Evolutionary conservation across 257 asterid species (phyloP).

Genomic region (Petunia axillaris): DNA sequence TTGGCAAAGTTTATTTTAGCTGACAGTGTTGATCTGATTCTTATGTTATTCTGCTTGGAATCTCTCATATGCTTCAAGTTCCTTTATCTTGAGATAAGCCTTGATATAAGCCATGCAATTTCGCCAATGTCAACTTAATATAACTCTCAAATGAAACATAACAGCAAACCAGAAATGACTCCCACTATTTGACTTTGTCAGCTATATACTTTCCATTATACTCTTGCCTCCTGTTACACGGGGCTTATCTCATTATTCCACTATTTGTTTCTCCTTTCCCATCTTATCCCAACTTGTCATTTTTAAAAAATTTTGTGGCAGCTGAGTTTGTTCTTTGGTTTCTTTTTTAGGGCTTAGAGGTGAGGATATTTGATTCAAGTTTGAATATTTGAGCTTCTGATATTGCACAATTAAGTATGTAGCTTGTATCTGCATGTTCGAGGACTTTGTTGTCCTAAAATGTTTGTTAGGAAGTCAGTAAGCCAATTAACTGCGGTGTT

Average conservation of each 20-base stretch:
- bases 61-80: not conserved
- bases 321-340: not conserved
- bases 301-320: not conserved
- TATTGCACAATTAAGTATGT: not conserved
- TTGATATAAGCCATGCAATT: not conserved
- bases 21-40: not conserved
- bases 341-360: not conserved
- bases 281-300: constrained; percentile 2
- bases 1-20: not conserved
- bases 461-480: not conserved
- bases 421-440: not conserved
- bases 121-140: not conserved
- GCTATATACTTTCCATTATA: not conserved
- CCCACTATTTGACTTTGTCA: not conserved
- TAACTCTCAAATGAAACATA: not conserved
- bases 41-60: constrained; percentile 11
- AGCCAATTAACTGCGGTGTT: not conserved
- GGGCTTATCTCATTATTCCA: not conserved
- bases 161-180: not conserved
- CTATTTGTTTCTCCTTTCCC: not conserved
- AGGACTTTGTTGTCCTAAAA: not conserved
- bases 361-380: not conserved
- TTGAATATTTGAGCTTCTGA: constrained; percentile 2
- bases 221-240: not conserved
- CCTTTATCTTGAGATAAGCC: not conserved